phyloP scores from a whole-genome alignment of 257 asterid genomes.

The Galeopsis tetrahit region DNA sequence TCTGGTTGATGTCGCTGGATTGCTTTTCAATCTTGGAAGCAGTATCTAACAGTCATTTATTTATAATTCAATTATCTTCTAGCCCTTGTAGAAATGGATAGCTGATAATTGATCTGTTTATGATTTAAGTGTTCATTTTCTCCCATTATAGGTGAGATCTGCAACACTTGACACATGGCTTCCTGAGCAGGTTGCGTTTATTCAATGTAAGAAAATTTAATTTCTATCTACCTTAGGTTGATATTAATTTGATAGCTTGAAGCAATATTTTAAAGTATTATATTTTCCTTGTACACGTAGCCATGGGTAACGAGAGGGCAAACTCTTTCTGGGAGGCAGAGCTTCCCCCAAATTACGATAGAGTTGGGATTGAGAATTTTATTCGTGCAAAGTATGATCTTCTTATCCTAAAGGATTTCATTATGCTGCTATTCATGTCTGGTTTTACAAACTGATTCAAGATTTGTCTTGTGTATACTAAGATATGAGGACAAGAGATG shows the following conservation, averaged over 20 bases:
- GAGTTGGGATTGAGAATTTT: conserved; percentile 99
- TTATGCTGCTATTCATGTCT: conserved; percentile 21
- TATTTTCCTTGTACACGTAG: conserved; percentile 49
- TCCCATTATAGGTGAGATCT: conserved; percentile 81
- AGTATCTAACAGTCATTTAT: conserved; percentile 4
- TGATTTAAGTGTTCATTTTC: conserved; percentile 31
- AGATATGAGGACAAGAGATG: conserved; percentile 99
- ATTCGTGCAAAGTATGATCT: conserved; percentile 94
- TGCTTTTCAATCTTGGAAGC: conserved; percentile 21
- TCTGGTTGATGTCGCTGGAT: conserved; percentile 21
- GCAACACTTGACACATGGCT: conserved; percentile 99
- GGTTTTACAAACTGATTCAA: conserved; percentile 34
- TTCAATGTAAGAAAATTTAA: conserved; percentile 70
- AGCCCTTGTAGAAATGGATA: neutral
- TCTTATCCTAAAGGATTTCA: conserved; percentile 25
- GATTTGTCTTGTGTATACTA: conserved; percentile 29
- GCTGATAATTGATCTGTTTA: conserved; percentile 25
- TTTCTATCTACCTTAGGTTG: conserved; percentile 21
- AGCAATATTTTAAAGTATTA: neutral
- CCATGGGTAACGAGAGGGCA: conserved; percentile 98
- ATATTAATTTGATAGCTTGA: conserved; percentile 8
- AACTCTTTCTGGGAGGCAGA: conserved; percentile 99
- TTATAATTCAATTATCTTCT: conserved; percentile 13
- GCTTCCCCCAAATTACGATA: conserved; percentile 95
- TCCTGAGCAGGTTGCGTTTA: conserved; percentile 98